Base-by-base conservation (phyloP, 345 rosid species). In the Viola odorata region DNA sequence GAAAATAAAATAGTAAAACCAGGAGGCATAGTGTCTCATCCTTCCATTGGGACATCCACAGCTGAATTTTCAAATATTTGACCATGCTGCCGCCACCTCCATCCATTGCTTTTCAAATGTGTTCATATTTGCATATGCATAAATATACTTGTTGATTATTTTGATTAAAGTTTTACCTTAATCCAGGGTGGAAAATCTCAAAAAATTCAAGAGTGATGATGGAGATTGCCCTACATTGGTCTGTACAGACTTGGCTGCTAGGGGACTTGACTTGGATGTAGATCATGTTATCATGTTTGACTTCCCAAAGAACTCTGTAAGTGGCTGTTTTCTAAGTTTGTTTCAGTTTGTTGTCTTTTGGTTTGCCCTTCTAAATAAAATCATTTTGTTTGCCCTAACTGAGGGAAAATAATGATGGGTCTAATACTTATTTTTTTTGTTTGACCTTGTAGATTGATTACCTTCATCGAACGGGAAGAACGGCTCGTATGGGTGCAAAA, bases 401-500 rank as follows among this genome's bases (percentile, higher is more conserved):
- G n/a, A n/a, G n/a, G n/a, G 32, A 23, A 23, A 23, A 23, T 0
- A 23, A 23, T 23, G 32, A 23, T 23, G 32, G 32, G 32, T 23
- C 32, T 23, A 23, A 23, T 23, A 0, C 32, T 23, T 23, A 23
- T 55, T 62, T n/a, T 32, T 23, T 45, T 50, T 60, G 42, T 54
- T 58, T 60, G 58, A 52, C 56, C 7, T 68, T 61, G 45, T 76
- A 92, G 97, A 83, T 92, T 48, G 98, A 92, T 73, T 92, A 89
- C 86, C 91, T 92, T 73, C 98, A 89, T 78, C 96, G 96, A 54
- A 87, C 94, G 0, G 98, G 97, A 49, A 83, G 97, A 86, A 92
- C 96, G 62, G 97, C 98, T 66, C 88, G 94, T 3, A 92, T 92
- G 98, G 97, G 98, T 54, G 98, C 97, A 57, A 87, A 92, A 87